phyloP scores from a whole-genome alignment of 805 yeast genomes.

The Candida cerambycidarum region DNA sequence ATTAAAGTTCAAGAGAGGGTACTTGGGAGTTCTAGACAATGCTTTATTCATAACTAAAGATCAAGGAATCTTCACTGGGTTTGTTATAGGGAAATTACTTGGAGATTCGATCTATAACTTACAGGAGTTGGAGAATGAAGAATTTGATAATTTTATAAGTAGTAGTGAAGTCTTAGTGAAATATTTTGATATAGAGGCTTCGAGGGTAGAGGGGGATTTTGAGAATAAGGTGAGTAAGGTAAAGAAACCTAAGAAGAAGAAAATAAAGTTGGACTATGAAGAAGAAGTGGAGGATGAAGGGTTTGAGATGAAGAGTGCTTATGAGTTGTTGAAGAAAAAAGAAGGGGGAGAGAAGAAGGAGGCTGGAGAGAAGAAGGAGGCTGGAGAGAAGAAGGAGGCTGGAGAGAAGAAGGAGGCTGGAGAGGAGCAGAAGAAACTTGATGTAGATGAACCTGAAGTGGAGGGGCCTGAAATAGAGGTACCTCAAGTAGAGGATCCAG shows the following conservation, averaged over 20 bases:
- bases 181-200: conserved; percentile 40
- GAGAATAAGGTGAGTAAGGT: conserved; percentile 10
- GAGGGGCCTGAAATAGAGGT: no score
- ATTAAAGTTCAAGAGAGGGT: conserved; percentile 53
- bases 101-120: conserved; percentile 58
- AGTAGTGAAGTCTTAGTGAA: conserved; percentile 43
- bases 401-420: neutral
- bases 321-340: conserved; percentile 23
- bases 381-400: neutral
- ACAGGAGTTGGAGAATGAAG: conserved; percentile 49
- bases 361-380: neutral
- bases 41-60: conserved; percentile 20
- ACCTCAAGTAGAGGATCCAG: conserved; percentile 5
- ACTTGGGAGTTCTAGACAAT: conserved; percentile 49
- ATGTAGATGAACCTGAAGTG: neutral
- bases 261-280: conserved; percentile 34
- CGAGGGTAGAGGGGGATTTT: neutral
- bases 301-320: conserved; percentile 44
- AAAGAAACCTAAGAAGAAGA: conserved; percentile 19
- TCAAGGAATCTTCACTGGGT: conserved; percentile 16
- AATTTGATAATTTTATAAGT: conserved; percentile 41
- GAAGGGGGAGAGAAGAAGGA: conserved; percentile 1
- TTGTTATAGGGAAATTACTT: conserved; percentile 55
- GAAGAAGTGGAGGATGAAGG: conserved; percentile 32
- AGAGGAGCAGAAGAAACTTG: neutral